These are phyloP conservation scores for Carex littledalei DNA, from an alignment of 176 grass and related monocot species.

Conservation along the genomic window DNA sequence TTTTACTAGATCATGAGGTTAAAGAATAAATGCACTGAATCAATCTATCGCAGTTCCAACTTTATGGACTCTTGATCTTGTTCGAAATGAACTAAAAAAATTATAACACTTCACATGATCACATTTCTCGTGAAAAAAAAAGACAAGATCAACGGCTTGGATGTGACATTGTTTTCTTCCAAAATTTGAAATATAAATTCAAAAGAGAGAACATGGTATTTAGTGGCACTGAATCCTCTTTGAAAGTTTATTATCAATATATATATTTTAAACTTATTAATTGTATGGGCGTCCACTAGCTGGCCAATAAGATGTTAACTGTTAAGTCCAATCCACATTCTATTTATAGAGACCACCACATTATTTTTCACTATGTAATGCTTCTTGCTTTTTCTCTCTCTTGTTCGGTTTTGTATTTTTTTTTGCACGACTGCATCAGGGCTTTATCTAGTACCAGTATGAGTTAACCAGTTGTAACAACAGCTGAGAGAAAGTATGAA, in stretches of 20 bases:
- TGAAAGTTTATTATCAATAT: neutral
- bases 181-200: too few relatives aligned
- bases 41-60: neutral
- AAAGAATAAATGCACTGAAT: neutral
- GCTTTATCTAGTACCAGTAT: neutral
- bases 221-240: neutral
- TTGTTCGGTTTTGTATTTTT: neutral
- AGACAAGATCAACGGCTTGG: neutral
- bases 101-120: neutral
- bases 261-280: neutral
- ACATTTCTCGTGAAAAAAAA: neutral
- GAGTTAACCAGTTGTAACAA: neutral
- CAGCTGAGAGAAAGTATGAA: neutral
- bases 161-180: neutral
- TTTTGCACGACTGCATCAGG: neutral
- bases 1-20: neutral
- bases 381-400: neutral
- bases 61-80: neutral
- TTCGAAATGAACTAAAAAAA: neutral
- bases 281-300: neutral
- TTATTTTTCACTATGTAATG: neutral
- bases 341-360: neutral
- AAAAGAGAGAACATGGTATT: too few relatives aligned
- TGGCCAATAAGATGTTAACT: neutral
- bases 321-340: neutral